Conservation (phyloP, 106 monocot species). For the Platanthera zijinensis region DNA sequence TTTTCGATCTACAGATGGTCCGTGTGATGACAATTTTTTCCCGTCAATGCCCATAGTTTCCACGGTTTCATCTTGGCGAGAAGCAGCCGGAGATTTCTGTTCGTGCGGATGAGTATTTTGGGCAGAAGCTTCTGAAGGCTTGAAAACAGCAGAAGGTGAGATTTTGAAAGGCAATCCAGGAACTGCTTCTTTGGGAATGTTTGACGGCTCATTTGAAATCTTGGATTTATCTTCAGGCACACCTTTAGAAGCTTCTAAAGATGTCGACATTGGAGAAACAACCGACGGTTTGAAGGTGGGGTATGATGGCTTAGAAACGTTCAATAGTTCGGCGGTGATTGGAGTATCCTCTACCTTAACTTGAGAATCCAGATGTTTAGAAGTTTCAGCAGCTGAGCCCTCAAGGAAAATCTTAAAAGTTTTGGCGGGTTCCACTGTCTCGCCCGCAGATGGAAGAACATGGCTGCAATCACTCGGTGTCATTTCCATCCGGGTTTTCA, state of each 20-base stretch:
- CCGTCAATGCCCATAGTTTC: not conserved
- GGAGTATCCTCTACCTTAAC: not conserved
- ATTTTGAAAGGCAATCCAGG: too few species aligned
- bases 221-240: not conserved
- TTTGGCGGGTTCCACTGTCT: not conserved
- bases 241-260: not conserved
- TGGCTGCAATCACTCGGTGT: not conserved
- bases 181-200: not conserved
- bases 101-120: not conserved
- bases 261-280: not conserved
- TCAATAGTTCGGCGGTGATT: not conserved
- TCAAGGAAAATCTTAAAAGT: not conserved
- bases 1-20: not conserved
- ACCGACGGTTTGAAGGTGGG: not conserved
- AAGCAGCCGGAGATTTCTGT: not conserved
- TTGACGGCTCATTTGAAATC: not conserved
- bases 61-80: not conserved
- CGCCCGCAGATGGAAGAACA: not conserved
- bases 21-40: not conserved
- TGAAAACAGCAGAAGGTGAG: not conserved
- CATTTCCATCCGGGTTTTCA: not conserved
- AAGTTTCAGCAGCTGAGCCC: not conserved
- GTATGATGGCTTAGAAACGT: not conserved
- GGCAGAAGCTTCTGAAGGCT: conserved; percentile 1
- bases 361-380: not conserved